phyloP scores from a whole-genome alignment of 768 basidiomycete genomes.

The Favolaschia claudopus region DNA sequence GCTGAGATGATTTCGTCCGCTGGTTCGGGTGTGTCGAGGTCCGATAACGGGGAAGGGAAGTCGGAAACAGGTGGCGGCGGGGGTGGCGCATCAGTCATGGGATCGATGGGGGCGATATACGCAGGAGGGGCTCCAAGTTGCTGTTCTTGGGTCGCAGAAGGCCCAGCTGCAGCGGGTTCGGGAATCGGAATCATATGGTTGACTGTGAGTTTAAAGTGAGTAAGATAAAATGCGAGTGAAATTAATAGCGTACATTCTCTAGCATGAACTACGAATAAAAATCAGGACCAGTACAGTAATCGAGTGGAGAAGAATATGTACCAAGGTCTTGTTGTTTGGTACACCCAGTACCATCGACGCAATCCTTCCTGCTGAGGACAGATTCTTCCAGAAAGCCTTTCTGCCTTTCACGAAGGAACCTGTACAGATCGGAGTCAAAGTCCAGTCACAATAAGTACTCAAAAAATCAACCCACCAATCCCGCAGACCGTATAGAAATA shows the following conservation, averaged over 20 bases:
- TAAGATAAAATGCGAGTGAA: background rate
- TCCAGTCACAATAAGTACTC: too few species aligned
- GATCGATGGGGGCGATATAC: conserved; percentile 50
- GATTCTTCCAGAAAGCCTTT: conserved; percentile 68
- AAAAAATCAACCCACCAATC: too few species aligned
- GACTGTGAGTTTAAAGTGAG: conserved; percentile 33
- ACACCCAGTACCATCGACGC: conserved; percentile 68
- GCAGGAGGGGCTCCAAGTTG: background rate
- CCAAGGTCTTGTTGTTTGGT: conserved; percentile 70
- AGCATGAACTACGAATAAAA: conserved; percentile 62
- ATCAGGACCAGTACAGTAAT: conserved; percentile 17
- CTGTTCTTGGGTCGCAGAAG: too few species aligned
- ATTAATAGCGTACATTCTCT: conserved; percentile 67
- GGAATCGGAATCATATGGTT: conserved; percentile 46
- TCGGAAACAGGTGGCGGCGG: conserved; percentile 42
- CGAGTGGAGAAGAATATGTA: conserved; percentile 41
- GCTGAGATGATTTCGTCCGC: conserved; percentile 37
- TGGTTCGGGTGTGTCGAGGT: background rate
- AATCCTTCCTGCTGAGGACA: conserved; percentile 71
- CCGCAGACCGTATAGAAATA: conserved; percentile 76
- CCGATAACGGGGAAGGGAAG: background rate
- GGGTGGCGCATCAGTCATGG: conserved; percentile 64
- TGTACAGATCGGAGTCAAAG: too few species aligned
- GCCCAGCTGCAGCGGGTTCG: too few species aligned
- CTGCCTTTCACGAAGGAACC: conserved; percentile 82